Base-by-base conservation (phyloP, 805 yeast genomes). In the Kazachstania taianensis region DNA sequence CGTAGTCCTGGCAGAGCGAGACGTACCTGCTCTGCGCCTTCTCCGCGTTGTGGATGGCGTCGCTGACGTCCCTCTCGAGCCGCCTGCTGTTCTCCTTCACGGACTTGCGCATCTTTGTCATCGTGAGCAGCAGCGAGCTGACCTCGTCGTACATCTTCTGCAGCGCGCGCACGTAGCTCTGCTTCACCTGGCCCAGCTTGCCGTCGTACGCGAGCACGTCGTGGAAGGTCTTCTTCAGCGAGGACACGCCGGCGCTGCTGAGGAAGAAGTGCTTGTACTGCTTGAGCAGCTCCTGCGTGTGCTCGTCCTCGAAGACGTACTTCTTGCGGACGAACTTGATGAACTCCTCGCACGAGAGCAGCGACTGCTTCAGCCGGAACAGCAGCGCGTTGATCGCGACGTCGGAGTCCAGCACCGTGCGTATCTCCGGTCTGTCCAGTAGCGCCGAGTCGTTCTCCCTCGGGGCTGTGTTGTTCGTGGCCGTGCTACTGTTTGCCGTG, bases 111-210 rank as follows among this genome's bases (percentile, higher is more conserved):
- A 77, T 65, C 41, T 81, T 73, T 8, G 82, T 69, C 44, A 86
- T 75, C 3, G 85, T 74, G 14, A 73, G 67, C 13, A 82, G 67
- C 42, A 92, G 66, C 0, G 94, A 78, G 10, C 65, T 59, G 40
- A 92, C 63, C 57, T 92, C 96, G 48, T 83, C 94, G 49, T 78
- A 75, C 85, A 92, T 92, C 26, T 75, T 78, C 46, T 75, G 79
- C 50, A 92, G 64, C 1, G 92, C 86, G 33, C 76, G 76, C 23
- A 83, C 81, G 59, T 78, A 87, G 5, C 87, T 75, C 28, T 71
- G 66, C 12, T 86, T 83, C 10, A 84, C 94, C 32, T 70, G 72
- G 10, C 72, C 69, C 29, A 83, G 59, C 43, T 78, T 75, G 42
- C 87, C 96, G 57, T 87, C 96, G 46, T 79, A 74, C 42, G 72